Conservation (phyloP, 169 alveolate genomes). For the Plasmodium knowlesi region DNA sequence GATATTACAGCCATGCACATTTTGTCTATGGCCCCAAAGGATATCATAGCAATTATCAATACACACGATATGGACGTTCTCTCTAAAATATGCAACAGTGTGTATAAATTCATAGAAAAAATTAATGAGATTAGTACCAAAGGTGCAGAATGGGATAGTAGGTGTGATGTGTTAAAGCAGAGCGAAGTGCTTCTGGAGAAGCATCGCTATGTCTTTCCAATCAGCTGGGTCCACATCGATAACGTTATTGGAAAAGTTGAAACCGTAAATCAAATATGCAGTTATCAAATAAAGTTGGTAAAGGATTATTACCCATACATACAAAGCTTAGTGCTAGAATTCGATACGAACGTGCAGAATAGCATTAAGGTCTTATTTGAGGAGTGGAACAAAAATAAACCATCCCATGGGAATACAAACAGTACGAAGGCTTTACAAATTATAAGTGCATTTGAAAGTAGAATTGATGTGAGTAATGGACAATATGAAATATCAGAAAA, state of each 20-base stretch:
- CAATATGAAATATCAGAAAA: conserved; percentile 62
- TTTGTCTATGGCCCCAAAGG: conserved; percentile 80
- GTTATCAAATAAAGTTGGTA: conserved; percentile 66
- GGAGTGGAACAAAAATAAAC: conserved; percentile 74
- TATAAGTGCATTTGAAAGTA: conserved; percentile 45
- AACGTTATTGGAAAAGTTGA: conserved; percentile 94
- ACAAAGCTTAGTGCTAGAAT: conserved; percentile 58
- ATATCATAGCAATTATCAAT: conserved; percentile 80
- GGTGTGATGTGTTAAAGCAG: conserved; percentile 90
- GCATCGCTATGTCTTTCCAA: conserved; percentile 92
- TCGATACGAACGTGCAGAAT: conserved; percentile 71
- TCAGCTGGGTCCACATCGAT: conserved; percentile 94
- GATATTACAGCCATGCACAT: conserved; percentile 83
- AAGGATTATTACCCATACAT: conserved; percentile 69
- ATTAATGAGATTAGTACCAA: conserved; percentile 90
- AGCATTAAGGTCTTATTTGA: conserved; percentile 48
- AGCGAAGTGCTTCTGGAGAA: conserved; percentile 92
- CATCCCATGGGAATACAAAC: conserved; percentile 66
- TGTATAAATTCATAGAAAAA: conserved; percentile 90
- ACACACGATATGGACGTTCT: conserved; percentile 80
- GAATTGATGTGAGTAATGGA: conserved; percentile 23
- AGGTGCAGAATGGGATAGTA: conserved; percentile 89
- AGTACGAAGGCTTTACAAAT: conserved; percentile 73
- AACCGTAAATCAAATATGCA: conserved; percentile 86
- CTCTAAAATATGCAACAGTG: conserved; percentile 81